Percentiles rank a stretch among this genome's conserved stretches.
phyloP scores from a whole-genome alignment of 2,329 filamentous ascomycete species.

The Cladophialophora psammophila region DNA sequence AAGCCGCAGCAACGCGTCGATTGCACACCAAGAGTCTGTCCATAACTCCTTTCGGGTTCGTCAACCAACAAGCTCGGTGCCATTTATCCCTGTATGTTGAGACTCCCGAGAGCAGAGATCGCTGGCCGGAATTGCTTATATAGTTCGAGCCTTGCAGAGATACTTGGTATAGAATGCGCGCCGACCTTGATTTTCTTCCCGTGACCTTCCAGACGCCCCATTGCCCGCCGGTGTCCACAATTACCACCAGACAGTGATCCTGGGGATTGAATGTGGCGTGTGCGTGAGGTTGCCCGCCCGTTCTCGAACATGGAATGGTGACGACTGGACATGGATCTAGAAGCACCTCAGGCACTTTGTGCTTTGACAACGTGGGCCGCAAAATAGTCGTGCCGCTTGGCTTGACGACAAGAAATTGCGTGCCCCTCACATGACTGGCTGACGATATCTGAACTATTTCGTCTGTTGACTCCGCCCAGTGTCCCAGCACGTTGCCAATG shows the following conservation, averaged over 20 bases:
- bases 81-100: conserved; percentile 51
- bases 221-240: conserved; percentile 61
- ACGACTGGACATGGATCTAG: conserved; percentile 58
- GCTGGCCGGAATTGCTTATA: conserved; percentile 32
- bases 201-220: conserved; percentile 62
- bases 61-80: conserved; percentile 52
- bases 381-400: conserved; percentile 32
- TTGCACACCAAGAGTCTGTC: conserved; percentile 60
- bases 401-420: conserved; percentile 29
- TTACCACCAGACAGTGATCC: conserved; percentile 63
- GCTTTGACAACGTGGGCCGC: conserved; percentile 36
- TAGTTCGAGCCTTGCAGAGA: conserved; percentile 28
- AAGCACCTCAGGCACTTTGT: conserved; percentile 33
- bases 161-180: conserved; percentile 44
- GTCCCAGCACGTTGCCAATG: neutral
- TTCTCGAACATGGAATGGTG: conserved; percentile 52
- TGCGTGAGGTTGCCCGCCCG: conserved; percentile 57
- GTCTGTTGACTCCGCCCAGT: conserved; percentile 24
- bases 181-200: conserved; percentile 43
- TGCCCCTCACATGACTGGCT: neutral
- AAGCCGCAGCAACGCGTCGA: conserved; percentile 52
- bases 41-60: conserved; percentile 40
- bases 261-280: conserved; percentile 68
- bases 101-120: conserved; percentile 29
- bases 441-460: conserved; percentile 22